These are phyloP conservation scores for Coemansia sp. DNA, from an alignment of 192 early-diverging fungal species.

Conservation along the genomic window DNA sequence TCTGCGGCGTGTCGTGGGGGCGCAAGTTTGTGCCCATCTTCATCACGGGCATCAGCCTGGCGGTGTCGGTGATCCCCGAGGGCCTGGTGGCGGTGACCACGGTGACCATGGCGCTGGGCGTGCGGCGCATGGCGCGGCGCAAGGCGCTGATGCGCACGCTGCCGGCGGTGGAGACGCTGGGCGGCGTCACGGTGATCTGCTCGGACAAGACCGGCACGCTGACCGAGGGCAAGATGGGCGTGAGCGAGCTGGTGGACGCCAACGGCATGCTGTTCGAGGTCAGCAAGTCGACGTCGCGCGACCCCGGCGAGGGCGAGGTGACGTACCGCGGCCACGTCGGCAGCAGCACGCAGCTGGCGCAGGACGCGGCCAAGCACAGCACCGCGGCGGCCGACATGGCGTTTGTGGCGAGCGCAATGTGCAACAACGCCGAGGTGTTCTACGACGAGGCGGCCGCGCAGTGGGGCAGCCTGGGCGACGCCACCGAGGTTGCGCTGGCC, in stretches of 20 bases:
- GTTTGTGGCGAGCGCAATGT: constrained; percentile 73
- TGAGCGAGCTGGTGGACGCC: constrained; percentile 61
- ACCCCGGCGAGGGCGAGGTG: constrained; percentile 57
- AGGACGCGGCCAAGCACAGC: constrained; percentile 50
- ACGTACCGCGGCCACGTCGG: constrained; percentile 59
- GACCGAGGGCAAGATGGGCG: constrained; percentile 98
- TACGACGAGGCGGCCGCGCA: constrained; percentile 52
- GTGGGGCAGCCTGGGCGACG: constrained; percentile 82
- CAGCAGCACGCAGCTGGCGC: constrained; percentile 27
- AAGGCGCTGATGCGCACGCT: constrained; percentile 90
- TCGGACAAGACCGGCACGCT: constrained; percentile 96
- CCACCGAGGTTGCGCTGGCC: constrained; percentile 92
- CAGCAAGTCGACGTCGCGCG: constrained; percentile 64
- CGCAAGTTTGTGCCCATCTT: constrained; percentile 66
- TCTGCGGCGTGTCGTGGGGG: constrained; percentile 73
- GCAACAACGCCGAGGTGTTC: constrained; percentile 80
- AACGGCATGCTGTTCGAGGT: constrained; percentile 37
- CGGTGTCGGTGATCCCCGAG: constrained; percentile 96
- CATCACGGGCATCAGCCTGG: constrained; percentile 82
- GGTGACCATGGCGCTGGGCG: constrained; percentile 95
- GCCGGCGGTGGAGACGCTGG: constrained; percentile 91
- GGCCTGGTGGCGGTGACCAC: constrained; percentile 97
- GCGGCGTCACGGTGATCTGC: constrained; percentile 94
- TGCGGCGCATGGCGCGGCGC: constrained; percentile 84
- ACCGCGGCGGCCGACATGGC: constrained; percentile 69